Conservation (phyloP, 805 yeast species). For the Yarrowia sp. region DNA sequence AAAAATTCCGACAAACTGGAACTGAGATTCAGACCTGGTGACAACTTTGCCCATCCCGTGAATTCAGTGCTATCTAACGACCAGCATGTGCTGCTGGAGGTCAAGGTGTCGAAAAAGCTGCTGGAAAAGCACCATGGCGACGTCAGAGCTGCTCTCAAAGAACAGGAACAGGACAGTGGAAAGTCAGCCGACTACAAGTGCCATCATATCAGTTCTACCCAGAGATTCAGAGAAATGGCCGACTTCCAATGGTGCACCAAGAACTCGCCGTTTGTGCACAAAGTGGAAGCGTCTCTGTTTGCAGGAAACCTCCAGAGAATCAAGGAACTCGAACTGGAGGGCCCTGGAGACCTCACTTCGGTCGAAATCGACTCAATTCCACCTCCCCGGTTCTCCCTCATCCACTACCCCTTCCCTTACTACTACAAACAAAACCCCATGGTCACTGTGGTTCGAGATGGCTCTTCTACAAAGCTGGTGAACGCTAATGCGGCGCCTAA, state of each 20-base stretch:
- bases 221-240: constrained; percentile 78
- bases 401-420: constrained; percentile 73
- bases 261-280: constrained; percentile 51
- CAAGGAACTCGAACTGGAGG: constrained; percentile 40
- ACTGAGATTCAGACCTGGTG: constrained; percentile 40
- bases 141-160: constrained; percentile 57
- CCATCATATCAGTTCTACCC: constrained; percentile 55
- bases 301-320: constrained; percentile 46
- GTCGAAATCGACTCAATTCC: constrained; percentile 67
- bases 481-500: constrained; percentile 36
- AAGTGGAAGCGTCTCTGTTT: constrained; percentile 44
- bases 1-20: constrained; percentile 38
- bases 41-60: constrained; percentile 51
- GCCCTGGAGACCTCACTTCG: constrained; percentile 30
- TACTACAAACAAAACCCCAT: constrained; percentile 72
- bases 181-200: constrained; percentile 30
- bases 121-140: constrained; percentile 41
- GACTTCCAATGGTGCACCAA: constrained; percentile 78
- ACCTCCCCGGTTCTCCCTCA: constrained; percentile 77
- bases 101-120: constrained; percentile 37
- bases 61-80: constrained; percentile 37
- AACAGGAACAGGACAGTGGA: constrained; percentile 37
- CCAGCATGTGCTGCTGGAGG: constrained; percentile 38
- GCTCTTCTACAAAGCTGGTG: constrained; percentile 36
- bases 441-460: constrained; percentile 50